Evolutionary conservation across 1,139 yeast species (phyloP), one percentile per base, ranked within the genome.

Genomic region (Arxiozyma telluris): DNA sequence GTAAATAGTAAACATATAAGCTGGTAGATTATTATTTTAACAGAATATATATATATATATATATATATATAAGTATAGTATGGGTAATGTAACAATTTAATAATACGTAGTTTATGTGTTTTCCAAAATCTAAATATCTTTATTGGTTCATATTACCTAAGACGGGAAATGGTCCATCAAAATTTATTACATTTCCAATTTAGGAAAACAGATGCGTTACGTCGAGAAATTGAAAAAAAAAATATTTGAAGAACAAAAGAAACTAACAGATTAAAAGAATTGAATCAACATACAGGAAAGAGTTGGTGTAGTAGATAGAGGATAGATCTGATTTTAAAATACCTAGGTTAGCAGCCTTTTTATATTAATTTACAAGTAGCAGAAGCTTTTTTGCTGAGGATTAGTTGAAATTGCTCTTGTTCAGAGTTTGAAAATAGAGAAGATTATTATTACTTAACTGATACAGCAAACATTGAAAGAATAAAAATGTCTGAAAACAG

Each of bases 401-500:
- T 11, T 34, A 12, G 17, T 34, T 34, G 39, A 3, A 34, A 2
- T 34, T 15, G 12, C 3, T 15, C 3, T 34, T 34, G 2, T 6
- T 15, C 9, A 34, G 39, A 34, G n/a, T 15, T 34, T 15, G n/a
- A 15, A 6, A 12, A 34, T 34, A 12, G 6, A 34, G 17, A 34
- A 6, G 39, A 34, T 12, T 34, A 15, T 6, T 12, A 30, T 4
- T 25, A 7, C 18, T 23, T 23, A 23, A 23, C 7, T 23, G 15
- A 25, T 27, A 27, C 23, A 41, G n/a, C 25, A n/a, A 18, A 20
- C 27, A 43, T 42, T 18, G n/a, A 12, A 42, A 21, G 41, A 21
- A 9, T n/a, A 20, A 12, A 49, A 11, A 64, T 64, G 67, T 56
- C 64, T 25, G 63, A 59, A 20, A 59, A 63, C 52, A 63, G 70